phyloP scores from a whole-genome alignment of 2,329 filamentous ascomycete genomes.

The Fusarium sp. region DNA sequence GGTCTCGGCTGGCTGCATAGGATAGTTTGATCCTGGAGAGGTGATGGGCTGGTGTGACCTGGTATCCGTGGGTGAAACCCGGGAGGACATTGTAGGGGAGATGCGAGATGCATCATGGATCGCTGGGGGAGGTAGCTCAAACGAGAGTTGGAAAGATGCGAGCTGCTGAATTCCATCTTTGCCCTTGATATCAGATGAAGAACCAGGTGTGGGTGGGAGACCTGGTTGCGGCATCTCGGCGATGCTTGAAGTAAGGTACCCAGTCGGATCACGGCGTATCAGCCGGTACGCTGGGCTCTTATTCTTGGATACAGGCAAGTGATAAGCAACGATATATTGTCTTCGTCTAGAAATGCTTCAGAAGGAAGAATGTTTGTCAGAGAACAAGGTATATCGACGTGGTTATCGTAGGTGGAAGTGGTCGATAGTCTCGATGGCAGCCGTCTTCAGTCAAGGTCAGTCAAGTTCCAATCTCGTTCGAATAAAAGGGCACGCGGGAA shows the following conservation, averaged over 20 bases:
- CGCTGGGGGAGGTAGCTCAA: conserved; percentile 81
- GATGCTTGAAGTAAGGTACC: conserved; percentile 5
- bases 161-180: conserved; percentile 72
- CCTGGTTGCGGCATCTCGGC: conserved; percentile 47
- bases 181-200: conserved; percentile 80
- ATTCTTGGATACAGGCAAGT: neutral
- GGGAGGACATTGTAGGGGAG: conserved; percentile 50
- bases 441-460: conserved; percentile 14
- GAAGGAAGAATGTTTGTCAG: conserved; percentile 1
- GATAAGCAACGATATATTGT: neutral
- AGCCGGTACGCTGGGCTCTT: neutral
- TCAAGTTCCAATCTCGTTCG: conserved; percentile 22
- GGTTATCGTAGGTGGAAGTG: conserved; percentile 7
- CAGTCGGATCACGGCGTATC: neutral
- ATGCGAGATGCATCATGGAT: conserved; percentile 61
- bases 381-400: conserved; percentile 6
- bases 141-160: conserved; percentile 70
- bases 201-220: conserved; percentile 76
- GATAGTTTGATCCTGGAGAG: conserved; percentile 49
- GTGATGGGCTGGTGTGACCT: conserved; percentile 46
- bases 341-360: conserved; percentile 2
- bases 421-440: conserved; percentile 6
- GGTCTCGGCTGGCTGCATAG: conserved; percentile 60
- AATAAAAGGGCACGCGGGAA: conserved; percentile 20
- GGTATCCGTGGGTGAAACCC: conserved; percentile 42